These are phyloP conservation scores for Cornus controversa DNA, from an alignment of 148 eudicot genomes.

Conservation along the genomic window DNA sequence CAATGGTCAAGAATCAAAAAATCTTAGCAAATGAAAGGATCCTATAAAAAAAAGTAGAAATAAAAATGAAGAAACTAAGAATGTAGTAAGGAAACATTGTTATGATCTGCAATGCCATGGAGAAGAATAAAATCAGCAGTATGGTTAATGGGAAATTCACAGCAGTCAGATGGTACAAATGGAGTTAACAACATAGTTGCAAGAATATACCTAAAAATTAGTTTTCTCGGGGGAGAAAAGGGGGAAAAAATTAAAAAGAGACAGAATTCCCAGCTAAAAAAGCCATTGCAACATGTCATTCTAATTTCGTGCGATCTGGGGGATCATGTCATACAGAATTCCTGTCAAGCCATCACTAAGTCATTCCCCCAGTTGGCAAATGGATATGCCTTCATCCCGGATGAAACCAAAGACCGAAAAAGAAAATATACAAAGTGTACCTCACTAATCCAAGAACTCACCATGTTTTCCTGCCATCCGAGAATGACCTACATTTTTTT, in stretches of 20 bases:
- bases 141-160: neutral
- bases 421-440: neutral
- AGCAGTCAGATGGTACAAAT: neutral
- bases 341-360: neutral
- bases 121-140: neutral
- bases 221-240: neutral
- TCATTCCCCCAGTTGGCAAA: neutral
- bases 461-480: neutral
- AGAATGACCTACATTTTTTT: neutral
- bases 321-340: slow-evolving; percentile 3
- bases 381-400: neutral
- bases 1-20: neutral
- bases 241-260: neutral
- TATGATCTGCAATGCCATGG: too few relatives aligned
- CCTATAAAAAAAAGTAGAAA: neutral
- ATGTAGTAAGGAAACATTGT: too few relatives aligned
- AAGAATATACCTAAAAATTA: neutral
- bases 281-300: neutral
- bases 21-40: too few relatives aligned
- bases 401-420: neutral
- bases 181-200: neutral
- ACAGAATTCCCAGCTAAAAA: slow-evolving; percentile 8
- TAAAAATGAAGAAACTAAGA: neutral
- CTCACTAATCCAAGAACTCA: slow-evolving; percentile 3
- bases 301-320: neutral